phyloP scores from a whole-genome alignment of 345 rosid species.

The Rhodamnia rubescens region DNA sequence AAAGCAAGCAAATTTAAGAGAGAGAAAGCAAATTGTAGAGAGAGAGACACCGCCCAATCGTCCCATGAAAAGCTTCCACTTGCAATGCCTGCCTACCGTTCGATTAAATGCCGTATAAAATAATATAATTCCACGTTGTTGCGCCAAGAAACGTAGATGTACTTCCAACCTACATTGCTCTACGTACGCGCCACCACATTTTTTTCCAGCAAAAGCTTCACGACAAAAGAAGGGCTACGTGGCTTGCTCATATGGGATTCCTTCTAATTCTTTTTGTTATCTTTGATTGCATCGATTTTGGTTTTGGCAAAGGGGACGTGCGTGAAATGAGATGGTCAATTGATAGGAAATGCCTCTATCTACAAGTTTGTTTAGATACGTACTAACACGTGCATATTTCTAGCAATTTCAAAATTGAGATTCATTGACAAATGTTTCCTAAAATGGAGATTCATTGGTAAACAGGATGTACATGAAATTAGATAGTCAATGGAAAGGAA shows the following conservation, averaged over 20 bases:
- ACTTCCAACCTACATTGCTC: not conserved
- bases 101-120: not conserved
- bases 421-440: too few species aligned
- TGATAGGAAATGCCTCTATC: not conserved
- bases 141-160: not conserved
- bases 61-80: constrained; percentile 57
- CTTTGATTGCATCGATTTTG: not conserved
- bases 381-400: not conserved
- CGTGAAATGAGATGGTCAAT: not conserved
- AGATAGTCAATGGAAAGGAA: too few species aligned
- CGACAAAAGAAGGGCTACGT: not conserved
- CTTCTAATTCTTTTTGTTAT: not conserved
- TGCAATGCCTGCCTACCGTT: constrained; percentile 16
- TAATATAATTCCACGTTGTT: not conserved
- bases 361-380: too few species aligned
- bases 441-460: too few species aligned
- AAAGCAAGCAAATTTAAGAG: not conserved
- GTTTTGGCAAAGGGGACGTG: not conserved
- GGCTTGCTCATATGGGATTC: not conserved
- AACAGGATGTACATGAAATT: too few species aligned
- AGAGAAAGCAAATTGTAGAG: not conserved
- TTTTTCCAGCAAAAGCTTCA: not conserved
- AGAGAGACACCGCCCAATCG: constrained; percentile 32
- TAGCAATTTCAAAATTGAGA: too few species aligned
- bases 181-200: not conserved